Evolutionary conservation across 78 protist genomes (phyloP), one percentile per base, ranked within the genome.

Genomic region (Dictyostelium firmibasis): DNA sequence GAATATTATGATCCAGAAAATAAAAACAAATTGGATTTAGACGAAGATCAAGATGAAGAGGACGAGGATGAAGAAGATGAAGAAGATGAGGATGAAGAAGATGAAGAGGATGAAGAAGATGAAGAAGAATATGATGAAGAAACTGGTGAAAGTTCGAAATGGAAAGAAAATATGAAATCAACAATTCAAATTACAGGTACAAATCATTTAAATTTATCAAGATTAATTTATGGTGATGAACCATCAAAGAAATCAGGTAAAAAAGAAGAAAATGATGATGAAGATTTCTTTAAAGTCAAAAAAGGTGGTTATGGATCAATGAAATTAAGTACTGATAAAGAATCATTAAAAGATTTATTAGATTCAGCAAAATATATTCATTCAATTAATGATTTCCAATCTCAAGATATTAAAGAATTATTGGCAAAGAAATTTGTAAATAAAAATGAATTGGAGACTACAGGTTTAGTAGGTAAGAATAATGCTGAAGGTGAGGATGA

Each of bases 21-120:
- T 50, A 78, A 76, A 27, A 38, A 62, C 7, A 64, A 27, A 50
- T 75, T 93, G 9, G 31, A 25, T 29, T 93, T 83, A 14, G 81
- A 20, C 7, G 96, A 47, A 6, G 86, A 89, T 83, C 75, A 23
- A 18, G 96, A 79, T 27, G 47, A 16, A 16, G 97, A 92, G 0
- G 75, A 95, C 0, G 93, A 93, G 5, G 94, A 11, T 5, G 86
- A 84, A 43, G 96, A 79, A 2, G 81, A 92, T 1, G 96, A 96
- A 0, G 97, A 83, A 2, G 97, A 95, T 4, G 93, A 84, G 0
- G 92, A 95, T 0, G 97, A 97, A 0, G 98, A 97, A 3, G 94
- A 94, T 3, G 97, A 84, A 33, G 84, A 87, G 25, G 84, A 60
- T 3, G 93, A 72, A 3, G 96, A 69, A 0, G 76, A 85, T 0